These are phyloP conservation scores for Petunia hybrid DNA, from an alignment of 305 asterid species.

Conservation along the genomic window DNA sequence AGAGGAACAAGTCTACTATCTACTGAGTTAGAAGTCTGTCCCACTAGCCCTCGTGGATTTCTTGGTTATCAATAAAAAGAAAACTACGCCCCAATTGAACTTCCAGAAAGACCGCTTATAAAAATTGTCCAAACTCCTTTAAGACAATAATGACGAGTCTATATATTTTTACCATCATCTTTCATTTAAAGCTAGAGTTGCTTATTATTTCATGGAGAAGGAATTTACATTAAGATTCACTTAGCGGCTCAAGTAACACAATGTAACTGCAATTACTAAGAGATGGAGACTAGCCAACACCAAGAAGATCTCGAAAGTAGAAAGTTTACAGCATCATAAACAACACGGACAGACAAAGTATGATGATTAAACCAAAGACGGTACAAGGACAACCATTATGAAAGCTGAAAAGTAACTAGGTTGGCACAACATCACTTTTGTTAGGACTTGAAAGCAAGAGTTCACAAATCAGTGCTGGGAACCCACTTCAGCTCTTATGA, in stretches of 20 bases:
- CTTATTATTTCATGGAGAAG: background rate
- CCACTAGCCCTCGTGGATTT: no score
- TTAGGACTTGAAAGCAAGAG: constrained; percentile 32
- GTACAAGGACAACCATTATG: constrained; percentile 31
- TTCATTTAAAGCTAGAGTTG: background rate
- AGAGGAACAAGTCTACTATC: no score
- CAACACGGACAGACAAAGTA: background rate
- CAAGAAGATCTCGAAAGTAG: background rate
- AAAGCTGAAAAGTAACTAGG: constrained; percentile 8
- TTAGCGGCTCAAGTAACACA: background rate
- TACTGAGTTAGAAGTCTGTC: no score
- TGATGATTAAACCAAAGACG: constrained; percentile 14
- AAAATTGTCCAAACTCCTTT: background rate
- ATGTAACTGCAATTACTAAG: background rate
- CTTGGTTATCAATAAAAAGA: no score
- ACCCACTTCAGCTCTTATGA: constrained; percentile 46
- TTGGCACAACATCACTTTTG: constrained; percentile 40
- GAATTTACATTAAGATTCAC: background rate
- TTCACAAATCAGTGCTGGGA: constrained; percentile 32
- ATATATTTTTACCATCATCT: background rate
- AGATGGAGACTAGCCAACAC: background rate
- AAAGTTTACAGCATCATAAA: constrained; percentile 7
- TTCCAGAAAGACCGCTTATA: no score
- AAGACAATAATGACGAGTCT: no score
- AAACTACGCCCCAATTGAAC: no score